Evolutionary conservation across 2,329 filamentous ascomycete species (phyloP), one percentile per base, ranked within the genome.

Genomic region (Trichocomaceae sp.): DNA sequence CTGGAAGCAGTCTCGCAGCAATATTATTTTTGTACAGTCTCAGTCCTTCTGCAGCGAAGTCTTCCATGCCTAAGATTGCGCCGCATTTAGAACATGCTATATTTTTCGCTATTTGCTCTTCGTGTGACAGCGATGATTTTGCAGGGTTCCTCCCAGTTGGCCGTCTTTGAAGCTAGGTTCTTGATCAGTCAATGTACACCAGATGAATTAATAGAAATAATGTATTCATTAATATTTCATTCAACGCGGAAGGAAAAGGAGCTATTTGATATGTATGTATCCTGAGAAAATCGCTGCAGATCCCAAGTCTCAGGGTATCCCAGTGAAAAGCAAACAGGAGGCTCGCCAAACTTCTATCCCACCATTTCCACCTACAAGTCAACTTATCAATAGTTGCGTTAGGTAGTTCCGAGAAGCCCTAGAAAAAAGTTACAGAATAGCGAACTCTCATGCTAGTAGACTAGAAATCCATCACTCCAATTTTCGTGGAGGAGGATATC

Each of bases 21-120:
- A 80, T 61, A 49, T 69, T 72, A 61, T 77, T 76, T 63, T 82
- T 82, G 62, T 74, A 76, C 29, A 82, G 65, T 50, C 76, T 70
- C 67, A 72, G 77, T 45, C 79, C 79, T 41, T 71, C 59, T 20
- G 64, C 67, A 4, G 73, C 65, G 1, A 65, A 54, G 29, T 72
- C 64, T 57, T 81, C 77, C 37, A 72, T 60, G 31, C 67, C 72
- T 15, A 75, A 59, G 5, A 63, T 57, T 12, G 60, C 44, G 26
- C 60, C 56, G 58, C 72, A 75, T 2, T 59, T 54, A 9, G 53
- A 48, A 49, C 72, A 75, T 19, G 57, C 51, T 23, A 74, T 48
- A 26, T 58, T 63, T 10, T 26, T 54, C 57, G 33, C 22, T 17
- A 29, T 35, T 55, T 42, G 47, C 67, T 60, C 44, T n/a, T 29